These are phyloP conservation scores for Harringtonia lauricola DNA, from an alignment of 2,329 filamentous ascomycete genomes.

Conservation along the genomic window DNA sequence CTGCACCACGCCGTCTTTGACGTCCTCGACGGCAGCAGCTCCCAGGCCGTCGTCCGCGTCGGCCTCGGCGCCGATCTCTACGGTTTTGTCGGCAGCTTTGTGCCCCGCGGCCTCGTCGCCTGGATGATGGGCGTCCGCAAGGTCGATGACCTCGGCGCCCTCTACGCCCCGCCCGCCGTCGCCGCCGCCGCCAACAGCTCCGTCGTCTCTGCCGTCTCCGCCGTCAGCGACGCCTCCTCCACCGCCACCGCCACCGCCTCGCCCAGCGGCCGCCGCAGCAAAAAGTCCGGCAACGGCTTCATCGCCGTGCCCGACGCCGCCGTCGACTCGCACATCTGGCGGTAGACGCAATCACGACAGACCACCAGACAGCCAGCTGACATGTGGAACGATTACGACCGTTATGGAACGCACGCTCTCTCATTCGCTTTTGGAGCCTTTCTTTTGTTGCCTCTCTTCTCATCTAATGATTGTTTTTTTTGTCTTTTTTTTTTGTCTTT, in stretches of 20 bases:
- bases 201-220: not conserved
- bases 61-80: slow-evolving; percentile 79
- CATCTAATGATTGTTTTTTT: not conserved
- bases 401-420: not conserved
- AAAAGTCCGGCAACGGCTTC: slow-evolving; percentile 29
- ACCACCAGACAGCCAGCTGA: too few relatives aligned
- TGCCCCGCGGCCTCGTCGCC: slow-evolving; percentile 66
- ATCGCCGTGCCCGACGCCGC: slow-evolving; percentile 32
- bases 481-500: not conserved
- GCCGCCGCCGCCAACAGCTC: slow-evolving; percentile 2
- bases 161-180: slow-evolving; percentile 32
- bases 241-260: not conserved
- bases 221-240: slow-evolving; percentile 1
- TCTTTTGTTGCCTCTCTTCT: not conserved
- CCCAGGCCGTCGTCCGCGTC: slow-evolving; percentile 58
- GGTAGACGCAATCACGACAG: slow-evolving; percentile 20
- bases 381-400: slow-evolving; percentile 3
- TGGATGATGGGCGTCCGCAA: slow-evolving; percentile 83
- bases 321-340: slow-evolving; percentile 33
- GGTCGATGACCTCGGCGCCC: slow-evolving; percentile 44
- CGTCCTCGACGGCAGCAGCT: slow-evolving; percentile 59
- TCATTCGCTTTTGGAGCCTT: not conserved
- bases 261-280: slow-evolving; percentile 10
- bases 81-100: slow-evolving; percentile 71
- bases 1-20: slow-evolving; percentile 87